Evolutionary conservation across 441 rosid species (phyloP), one percentile per base, ranked within the genome.

Genomic region (Jatropha multifida): DNA sequence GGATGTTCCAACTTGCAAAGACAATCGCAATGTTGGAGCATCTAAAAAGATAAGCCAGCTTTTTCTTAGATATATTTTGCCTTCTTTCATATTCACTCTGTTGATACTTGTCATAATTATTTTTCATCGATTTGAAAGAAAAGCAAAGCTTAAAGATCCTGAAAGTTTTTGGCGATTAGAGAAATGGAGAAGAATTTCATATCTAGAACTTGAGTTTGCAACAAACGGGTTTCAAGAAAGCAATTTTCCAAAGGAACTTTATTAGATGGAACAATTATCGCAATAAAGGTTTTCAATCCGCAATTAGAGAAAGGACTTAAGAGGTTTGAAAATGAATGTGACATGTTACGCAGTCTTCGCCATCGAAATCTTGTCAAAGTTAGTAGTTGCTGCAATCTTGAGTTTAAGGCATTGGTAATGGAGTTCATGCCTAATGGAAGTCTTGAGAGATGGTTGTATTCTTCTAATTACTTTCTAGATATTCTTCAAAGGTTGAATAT

Each of bases 131-230:
- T 32, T 32, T 32, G 2, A 32, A 1, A 18, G 4, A 14, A 61
- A 11, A 5, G 20, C 18, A 15, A 49, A n/a, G 7, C 38, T 23
- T 18, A 4, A 27, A 0, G 55, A 9, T 9, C 23, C 17, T 55
- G 75, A 55, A 42, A 56, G 27, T 61, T 15, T 63, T 2, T 12
- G 15, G 18, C 9, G 4, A 12, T 3, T 26, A 8, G 61, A 63
- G 26, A 65, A 41, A 13, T 66, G 66, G 70, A 51, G 59, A 6
- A 70, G 74, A 71, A 76, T 86, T 49, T 81, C 90, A 18, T 79
- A 79, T 64, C 83, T 49, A 15, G 71, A 77, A 65, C 79, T 71
- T 54, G 11, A 6, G 5, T 44, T 3, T 4, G 79, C 79, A 23
- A 76, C 75, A 12, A 20, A 71, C 42, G 71, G 46, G 10, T 76